Base-by-base conservation (phyloP, 1,284 basidiomycete species). In the Phylloboletellus chloephorus region DNA sequence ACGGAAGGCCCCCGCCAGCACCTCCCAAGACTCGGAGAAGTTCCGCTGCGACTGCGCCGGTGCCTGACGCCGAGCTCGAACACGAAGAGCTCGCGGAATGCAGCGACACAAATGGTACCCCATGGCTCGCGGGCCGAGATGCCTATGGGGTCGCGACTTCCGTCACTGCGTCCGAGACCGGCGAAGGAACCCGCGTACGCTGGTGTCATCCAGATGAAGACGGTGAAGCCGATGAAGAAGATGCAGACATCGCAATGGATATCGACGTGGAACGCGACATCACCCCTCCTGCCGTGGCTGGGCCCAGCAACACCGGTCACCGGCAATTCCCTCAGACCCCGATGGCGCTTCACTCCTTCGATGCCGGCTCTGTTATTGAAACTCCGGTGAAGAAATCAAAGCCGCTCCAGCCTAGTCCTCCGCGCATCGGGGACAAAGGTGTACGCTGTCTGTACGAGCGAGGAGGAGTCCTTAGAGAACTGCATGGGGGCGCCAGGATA, bases 351-450 rank as follows among this genome's bases (percentile, higher is more conserved):
- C 45, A 48, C 11, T 16, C 53, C 2, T 64, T 52, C 13, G 41
- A 60, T 16, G 49, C 57, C 0, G 62, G 61, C 5, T 65, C 62
- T 15, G 59, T 61, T 1, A 34, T 59, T 30, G 37, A 3, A 9
- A 64, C 61, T 0, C 58, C 61, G 1, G 30, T 57, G 11, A 64
- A 63, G 48, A 62, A 45, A 24, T 23, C 40, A 5, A 56, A n/a
- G 24, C 58, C 57, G 3, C 56, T 64, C 21, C 51, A 56, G 22
- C 50, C 31, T 10, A 62, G 57, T 31, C 58, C 62, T 5, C 24
- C 34, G 6, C 53, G 53, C 9, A 53, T 61, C 7, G 59, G 61
- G 2, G 52, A 58, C 40, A 51, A 49, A 12, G 61, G 53, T 1
- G 10, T 63, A 19, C 45, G 54, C 2, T 55, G 52, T 24, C 23